A percentile compares a stretch with the other conserved stretches of the same genome.
phyloP scores from a whole-genome alignment of 306 rosid genomes.

The cucumber (Cucumis sativus) region Cucumber_9930_V3 NC_026659.2:3092001-3092500 shows the following conservation, averaged over 20 bases:
- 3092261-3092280: not conserved
- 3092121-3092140: not conserved
- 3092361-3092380: not conserved
- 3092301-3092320: not conserved
- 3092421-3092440: conserved; percentile 15
- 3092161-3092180: not conserved
- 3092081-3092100: not conserved
- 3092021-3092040: not conserved
- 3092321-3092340: not conserved
- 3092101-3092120: not conserved
- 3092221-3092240: not conserved
- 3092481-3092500: conserved; percentile 72
- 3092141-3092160: not conserved
- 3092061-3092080: not conserved
- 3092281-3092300: not conserved
- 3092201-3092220: not conserved
- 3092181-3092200: not conserved
- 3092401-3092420: not conserved
- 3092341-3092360: not conserved
- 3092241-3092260: not conserved
- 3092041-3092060: not conserved
- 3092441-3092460: conserved; percentile 32
- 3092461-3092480: conserved; percentile 45
- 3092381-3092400: not conserved
- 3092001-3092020: not conserved